Evolutionary conservation across 169 alveolate species (phyloP), one percentile per base, ranked within the genome.

Genomic region (Plasmodium chabaudi): DNA sequence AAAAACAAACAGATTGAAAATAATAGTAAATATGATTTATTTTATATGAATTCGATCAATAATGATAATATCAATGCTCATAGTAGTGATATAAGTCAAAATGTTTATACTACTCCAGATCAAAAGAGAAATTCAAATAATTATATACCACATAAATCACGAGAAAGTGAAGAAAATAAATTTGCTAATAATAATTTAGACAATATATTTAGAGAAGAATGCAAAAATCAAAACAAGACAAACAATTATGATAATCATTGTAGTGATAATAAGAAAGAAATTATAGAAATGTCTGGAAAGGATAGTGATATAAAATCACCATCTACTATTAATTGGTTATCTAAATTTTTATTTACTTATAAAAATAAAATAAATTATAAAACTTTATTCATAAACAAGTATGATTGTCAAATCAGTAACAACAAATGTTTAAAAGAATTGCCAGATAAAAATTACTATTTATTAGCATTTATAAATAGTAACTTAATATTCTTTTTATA

Each of bases 401-500:
- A 15, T 44, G 90, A 82, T 55, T 82, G 51, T 60, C 82, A 82
- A 17, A 82, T 72, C 0, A 49, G 34, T 3, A 25, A 12, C 4
- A 44, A 53, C 25, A 55, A 13, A 17, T 53, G 63, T 6, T 17
- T 82, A 17, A 82, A 56, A 67, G 90, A 82, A 82, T 44, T 82
- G n/a, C 23, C 53, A 39, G 90, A 82, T 60, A 82, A 55, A 23
- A 67, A 67, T 82, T 82, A 67, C 17, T 82, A 82, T 47, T 82
- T 82, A 39, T 19, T 82, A 53, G 71, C 72, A 49, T 82, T 82
- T 61, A 25, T 82, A 67, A 82, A 47, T 82, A 67, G 25, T 34
- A 67, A 82, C 25, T 82, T 82, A 63, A 19, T 82, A 10, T 82
- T 82, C 47, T 82, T 82, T 63, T 56, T 82, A 56, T 82, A 82